Evolutionary conservation across 2,329 filamentous ascomycete genomes (phyloP), one percentile per base, ranked within the genome.

Genomic region (Cryphonectria parasitica): DNA sequence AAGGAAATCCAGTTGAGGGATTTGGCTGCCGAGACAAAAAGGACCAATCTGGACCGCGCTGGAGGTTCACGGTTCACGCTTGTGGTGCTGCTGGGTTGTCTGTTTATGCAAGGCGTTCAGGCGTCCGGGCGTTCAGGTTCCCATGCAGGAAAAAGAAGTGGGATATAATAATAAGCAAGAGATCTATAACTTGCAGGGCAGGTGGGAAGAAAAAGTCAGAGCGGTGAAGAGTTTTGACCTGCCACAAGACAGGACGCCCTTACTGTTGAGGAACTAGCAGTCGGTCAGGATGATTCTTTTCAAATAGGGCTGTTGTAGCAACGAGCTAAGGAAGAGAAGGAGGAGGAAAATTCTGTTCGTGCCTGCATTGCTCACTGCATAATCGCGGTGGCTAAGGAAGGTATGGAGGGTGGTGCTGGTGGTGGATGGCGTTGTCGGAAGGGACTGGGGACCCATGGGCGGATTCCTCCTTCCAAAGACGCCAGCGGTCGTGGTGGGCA

Each of bases 331-430:
- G 36, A 19, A 0, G 39, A 36, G 52, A n/a, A 63, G n/a, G 39
- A 0, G 41, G 41, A 49, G 63, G 36, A 39, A 68, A 54, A 25
- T 49, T 68, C 19, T 19, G 22, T 36, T 17, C 11, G 66, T 52
- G 58, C 41, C 58, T 68, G 66, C 58, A 54, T 63, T 63, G 66
- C 66, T 67, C 66, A 67, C 54, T 67, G 36, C 39, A 45, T 61
- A 25, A 39, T 25, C 8, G 31, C 15, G 45, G 64, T 28, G 36
- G 25, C 31, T 15, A 13, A 22, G 15, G 43, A 28, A 34, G 41
- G 22, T 39, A 11, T n/a, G 22, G 34, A 34, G 34, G 65, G 17
- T 60, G 36, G 36, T 13, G 34, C 11, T 36, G 28, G 49, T 58
- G 61, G 22, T 28, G 13, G 39, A 43, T 31, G 49, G 34, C 54